A percentile compares a stretch with the other conserved stretches of the same genome.
phyloP scores from a whole-genome alignment of 768 basidiomycete species.

The Leccinum subtestaceum region DNA sequence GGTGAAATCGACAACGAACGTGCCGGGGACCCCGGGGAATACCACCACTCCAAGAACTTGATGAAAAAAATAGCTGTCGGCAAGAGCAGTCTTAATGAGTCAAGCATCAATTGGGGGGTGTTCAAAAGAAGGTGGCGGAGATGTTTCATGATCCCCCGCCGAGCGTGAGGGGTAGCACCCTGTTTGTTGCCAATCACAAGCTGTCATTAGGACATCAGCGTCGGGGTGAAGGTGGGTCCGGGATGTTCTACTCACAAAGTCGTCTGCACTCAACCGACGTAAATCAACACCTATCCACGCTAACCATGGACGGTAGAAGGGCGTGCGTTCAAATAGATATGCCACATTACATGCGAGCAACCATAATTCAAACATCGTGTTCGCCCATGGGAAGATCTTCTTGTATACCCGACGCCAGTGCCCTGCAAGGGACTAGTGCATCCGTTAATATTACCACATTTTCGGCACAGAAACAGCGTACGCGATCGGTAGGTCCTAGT shows the following conservation, averaged over 20 bases:
- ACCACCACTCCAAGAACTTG: constrained; percentile 99
- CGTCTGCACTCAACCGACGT: constrained; percentile 73
- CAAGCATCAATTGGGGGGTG: constrained; percentile 64
- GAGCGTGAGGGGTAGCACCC: constrained; percentile 21
- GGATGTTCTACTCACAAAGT: constrained; percentile 54
- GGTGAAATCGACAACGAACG: constrained; percentile 61
- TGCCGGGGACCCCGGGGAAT: constrained; percentile 87
- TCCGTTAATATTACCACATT: constrained; percentile 3
- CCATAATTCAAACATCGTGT: constrained; percentile 76
- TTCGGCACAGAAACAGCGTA: constrained; percentile 28
- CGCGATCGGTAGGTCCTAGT: constrained; percentile 51
- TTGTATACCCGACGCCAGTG: constrained; percentile 66
- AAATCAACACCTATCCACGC: constrained; percentile 81
- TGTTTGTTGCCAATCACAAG: constrained; percentile 13
- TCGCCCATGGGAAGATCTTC: constrained; percentile 76
- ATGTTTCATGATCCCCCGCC: constrained; percentile 39
- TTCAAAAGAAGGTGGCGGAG: constrained; percentile 46
- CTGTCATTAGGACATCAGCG: constrained; percentile 13
- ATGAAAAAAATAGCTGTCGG: constrained; percentile 92
- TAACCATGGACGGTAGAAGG: constrained; percentile 90
- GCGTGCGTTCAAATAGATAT: constrained; percentile 85
- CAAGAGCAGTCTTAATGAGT: constrained; percentile 74
- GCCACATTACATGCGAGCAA: constrained; percentile 80
- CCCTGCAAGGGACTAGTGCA: constrained; percentile 47
- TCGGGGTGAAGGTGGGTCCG: neutral